Evolutionary conservation across 2,329 filamentous ascomycete species (phyloP).

Genomic region (Leptographium procerum): DNA sequence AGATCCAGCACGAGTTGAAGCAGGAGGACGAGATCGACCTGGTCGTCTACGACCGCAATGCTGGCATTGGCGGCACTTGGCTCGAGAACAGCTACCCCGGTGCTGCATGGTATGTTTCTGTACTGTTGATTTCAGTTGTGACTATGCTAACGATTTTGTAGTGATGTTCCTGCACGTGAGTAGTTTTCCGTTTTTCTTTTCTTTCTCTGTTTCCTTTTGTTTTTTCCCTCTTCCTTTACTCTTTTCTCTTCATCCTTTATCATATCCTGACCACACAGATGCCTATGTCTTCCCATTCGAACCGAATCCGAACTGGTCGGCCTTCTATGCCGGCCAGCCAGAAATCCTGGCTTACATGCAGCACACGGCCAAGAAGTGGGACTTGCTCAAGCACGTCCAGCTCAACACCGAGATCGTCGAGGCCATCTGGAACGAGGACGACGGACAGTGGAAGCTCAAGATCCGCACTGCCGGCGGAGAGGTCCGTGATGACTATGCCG

Average conservation of each 20-base stretch:
- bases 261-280: not conserved
- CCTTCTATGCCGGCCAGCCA: not conserved
- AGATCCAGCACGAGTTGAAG: not conserved
- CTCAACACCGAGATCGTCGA: not conserved
- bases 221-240: too few species aligned
- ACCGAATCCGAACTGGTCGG: not conserved
- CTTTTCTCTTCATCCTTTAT: not conserved
- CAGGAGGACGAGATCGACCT: constrained; percentile 16
- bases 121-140: not conserved
- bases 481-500: not conserved
- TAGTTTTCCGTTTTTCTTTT: not conserved
- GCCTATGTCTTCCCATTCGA: not conserved
- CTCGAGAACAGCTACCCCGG: constrained; percentile 5
- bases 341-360: not conserved
- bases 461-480: not conserved
- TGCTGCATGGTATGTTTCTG: not conserved
- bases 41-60: constrained; percentile 14
- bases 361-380: not conserved
- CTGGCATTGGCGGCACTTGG: constrained; percentile 7
- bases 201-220: not conserved
- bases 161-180: not conserved
- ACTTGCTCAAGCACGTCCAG: not conserved
- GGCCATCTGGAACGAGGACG: not conserved
- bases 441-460: not conserved
- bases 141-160: not conserved